A percentile compares a stretch with the other conserved stretches of the same genome.
Evolutionary conservation across 1,284 basidiomycete species (phyloP).

Genomic region (Coriolopsis trogii): DNA sequence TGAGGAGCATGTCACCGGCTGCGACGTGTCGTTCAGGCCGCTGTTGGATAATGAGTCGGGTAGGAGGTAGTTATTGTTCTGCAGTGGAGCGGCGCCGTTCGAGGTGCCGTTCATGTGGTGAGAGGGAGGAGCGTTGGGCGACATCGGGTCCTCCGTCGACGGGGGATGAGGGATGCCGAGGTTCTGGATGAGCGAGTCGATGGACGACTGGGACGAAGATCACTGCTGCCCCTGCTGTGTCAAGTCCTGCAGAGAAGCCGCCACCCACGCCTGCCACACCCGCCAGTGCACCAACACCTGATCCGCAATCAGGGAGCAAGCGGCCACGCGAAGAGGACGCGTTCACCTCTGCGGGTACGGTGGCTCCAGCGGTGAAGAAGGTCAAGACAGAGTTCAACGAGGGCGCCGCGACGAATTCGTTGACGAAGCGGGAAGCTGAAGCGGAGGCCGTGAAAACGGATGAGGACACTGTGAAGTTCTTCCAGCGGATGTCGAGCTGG

Average conservation of each 20-base stretch:
- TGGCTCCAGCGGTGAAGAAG: constrained; percentile 66
- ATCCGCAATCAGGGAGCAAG: constrained; percentile 47
- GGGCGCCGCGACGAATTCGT: constrained; percentile 51
- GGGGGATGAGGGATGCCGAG: constrained; percentile 58
- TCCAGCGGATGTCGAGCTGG: constrained; percentile 64
- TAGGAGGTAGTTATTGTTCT: constrained; percentile 3
- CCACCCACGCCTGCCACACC: constrained; percentile 38
- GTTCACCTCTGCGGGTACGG: constrained; percentile 36
- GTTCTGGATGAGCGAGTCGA: constrained; percentile 74
- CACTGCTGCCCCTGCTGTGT: constrained; percentile 10
- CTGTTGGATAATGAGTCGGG: constrained; percentile 13
- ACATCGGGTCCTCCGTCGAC: constrained; percentile 26
- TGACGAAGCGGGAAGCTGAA: constrained; percentile 56
- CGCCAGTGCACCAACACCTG: constrained; percentile 27
- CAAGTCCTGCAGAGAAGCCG: constrained; percentile 28
- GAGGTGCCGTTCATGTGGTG: constrained; percentile 1
- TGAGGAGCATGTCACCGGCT: constrained; percentile 46
- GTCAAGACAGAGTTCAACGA: constrained; percentile 71
- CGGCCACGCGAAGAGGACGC: constrained; percentile 65
- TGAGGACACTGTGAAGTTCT: constrained; percentile 63
- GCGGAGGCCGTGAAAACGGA: constrained; percentile 64
- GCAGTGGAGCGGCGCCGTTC: constrained; percentile 5
- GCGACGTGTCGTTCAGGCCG: constrained; percentile 10
- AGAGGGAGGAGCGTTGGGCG: constrained; percentile 2
- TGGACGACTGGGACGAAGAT: constrained; percentile 60